Conservation (phyloP, 108 stramenopile genomes). For the Licmophora abbreviata region DNA sequence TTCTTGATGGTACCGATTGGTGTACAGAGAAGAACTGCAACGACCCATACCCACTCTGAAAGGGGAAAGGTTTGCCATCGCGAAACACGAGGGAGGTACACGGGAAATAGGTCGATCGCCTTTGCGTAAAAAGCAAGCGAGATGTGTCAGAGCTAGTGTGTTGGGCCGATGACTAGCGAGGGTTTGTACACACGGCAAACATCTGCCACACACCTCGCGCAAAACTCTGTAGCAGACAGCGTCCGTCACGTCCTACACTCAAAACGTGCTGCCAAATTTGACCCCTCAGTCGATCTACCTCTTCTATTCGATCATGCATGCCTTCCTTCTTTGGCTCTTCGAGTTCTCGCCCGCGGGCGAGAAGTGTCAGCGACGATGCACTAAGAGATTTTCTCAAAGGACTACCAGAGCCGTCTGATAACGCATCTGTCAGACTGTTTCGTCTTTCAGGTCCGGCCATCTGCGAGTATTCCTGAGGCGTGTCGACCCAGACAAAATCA, state of each 20-base stretch:
- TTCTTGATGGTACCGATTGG: conserved; percentile 46
- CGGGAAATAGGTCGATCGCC: conserved; percentile 56
- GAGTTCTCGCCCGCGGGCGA: neutral
- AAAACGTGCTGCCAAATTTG: conserved; percentile 70
- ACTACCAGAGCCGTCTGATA: neutral
- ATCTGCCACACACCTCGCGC: conserved; percentile 23
- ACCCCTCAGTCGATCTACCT: no score
- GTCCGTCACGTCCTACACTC: conserved; percentile 74
- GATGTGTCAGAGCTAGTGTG: neutral
- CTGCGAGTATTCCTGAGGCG: conserved; percentile 19
- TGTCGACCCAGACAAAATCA: conserved; percentile 66
- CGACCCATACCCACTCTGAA: conserved; percentile 69
- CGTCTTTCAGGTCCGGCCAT: no score
- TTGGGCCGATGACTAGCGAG: no score
- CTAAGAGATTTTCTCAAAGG: neutral
- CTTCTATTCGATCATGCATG: neutral
- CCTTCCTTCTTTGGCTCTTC: neutral
- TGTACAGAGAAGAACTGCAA: conserved; percentile 67
- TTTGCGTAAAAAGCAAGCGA: neutral
- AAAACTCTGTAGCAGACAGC: conserved; percentile 69
- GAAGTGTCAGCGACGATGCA: neutral
- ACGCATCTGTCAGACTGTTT: neutral
- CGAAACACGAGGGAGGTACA: conserved; percentile 70
- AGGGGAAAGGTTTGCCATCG: conserved; percentile 82
- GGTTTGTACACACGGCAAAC: no score